Evolutionary conservation across 306 rosid species (phyloP), one percentile per base, ranked within the genome.

Genomic region (Sesbania bispinosa): DNA sequence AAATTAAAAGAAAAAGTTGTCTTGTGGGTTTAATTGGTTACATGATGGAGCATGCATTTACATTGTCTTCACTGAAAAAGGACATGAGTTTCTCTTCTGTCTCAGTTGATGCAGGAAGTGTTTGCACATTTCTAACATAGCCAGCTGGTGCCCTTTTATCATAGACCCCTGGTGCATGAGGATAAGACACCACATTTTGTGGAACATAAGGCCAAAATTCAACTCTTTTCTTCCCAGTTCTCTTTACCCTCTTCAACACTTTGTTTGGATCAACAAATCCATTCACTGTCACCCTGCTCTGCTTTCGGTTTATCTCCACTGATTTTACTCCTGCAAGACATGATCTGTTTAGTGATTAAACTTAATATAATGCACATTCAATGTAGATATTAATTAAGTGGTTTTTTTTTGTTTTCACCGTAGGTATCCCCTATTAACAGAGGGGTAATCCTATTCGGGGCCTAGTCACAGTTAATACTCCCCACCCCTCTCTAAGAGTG

Each of bases 141-240:
- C 97, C 97, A 0, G 92, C 55, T 0, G 98, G 98, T 7, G 97
- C 98, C 60, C 85, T 88, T 71, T 80, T 86, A 77, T 93, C 98
- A 42, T 93, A 90, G 41, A 87, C 81, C 1, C 98, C 98, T 0
- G 82, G 1, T 7, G 68, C 85, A 67, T 81, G 81, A 18, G 98
- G 98, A 24, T 80, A 77, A n/a, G 81, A 42, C 2, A 87, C 97
- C 0, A 93, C 68, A 81, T 93, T 88, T 14, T 88, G 96, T 24
- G 93, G 97, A 76, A 93, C 81, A 67, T 90, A 93, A 2, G 96
- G 97, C 98, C 98, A 93, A 78, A 90, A 75, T 30, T 93, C 98
- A 27, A 91, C 98, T 75, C 79, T 80, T 33, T 83, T 83, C 8
- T 88, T 90, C 1, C 98, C 97, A 0, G 93, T 88, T 0, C 85